Evolutionary conservation across 2,329 filamentous ascomycete species (phyloP), one percentile per base, ranked within the genome.

Genomic region (Corinectria fuckeliana): DNA sequence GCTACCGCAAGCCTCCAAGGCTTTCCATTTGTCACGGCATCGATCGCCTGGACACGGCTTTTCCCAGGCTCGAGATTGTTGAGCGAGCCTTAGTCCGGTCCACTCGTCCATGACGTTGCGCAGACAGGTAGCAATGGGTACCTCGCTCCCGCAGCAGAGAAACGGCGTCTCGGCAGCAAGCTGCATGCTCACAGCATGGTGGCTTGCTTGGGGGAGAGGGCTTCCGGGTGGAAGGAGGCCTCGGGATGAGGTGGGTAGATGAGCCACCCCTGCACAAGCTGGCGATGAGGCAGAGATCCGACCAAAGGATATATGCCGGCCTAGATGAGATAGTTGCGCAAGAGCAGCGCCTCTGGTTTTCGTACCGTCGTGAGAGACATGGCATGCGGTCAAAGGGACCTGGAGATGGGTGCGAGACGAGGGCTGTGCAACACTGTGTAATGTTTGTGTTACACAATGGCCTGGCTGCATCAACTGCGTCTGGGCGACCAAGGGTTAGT

Each of bases 401-500:
- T 56, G 50, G 63, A 56, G 59, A 68, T 58, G 56, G 41, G 62
- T 54, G 30, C 64, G 67, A 67, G 69, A 71, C 64, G 65, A 70
- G 65, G 61, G 39, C 56, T 62, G 68, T 69, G 54, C 25, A 61
- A 64, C 62, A 51, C 50, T 42, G 59, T 61, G 63, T 53, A 66
- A 52, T 65, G 65, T 65, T 72, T 70, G 67, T 66, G 70, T 69
- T 48, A 56, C 68, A 65, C 60, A 60, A 41, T 49, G 23, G 23
- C 49, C 39, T 38, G 52, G 34, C 36, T 48, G 60, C 56, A 58
- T 58, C 63, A 52, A 62, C 45, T 41, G 18, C 49, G 59, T 55
- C 41, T 42, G 45, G 49, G 30, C 30, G 38, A 54, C 38, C 20
- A 38, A 42, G 52, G n/a, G n/a, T n/a, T n/a, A n/a, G 41, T 28